Base-by-base conservation (phyloP, 2,329 filamentous ascomycete species). In the Aspergillus intermedius region DNA sequence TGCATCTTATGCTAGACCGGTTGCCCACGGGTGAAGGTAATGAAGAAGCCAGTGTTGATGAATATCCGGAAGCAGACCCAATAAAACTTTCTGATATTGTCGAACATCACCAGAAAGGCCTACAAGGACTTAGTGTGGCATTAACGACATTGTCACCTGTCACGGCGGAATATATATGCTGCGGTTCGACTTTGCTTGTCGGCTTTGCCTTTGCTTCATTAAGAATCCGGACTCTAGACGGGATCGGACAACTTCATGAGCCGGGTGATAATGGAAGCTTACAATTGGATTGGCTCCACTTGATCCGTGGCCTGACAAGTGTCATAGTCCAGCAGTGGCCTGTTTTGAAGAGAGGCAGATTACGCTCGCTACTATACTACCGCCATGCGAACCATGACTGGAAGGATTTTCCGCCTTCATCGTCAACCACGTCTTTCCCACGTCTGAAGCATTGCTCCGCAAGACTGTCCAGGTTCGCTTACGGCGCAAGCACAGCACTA, bases 181-280 rank as follows among this genome's bases (percentile, higher is more conserved):
- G 48, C 4, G 59, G 56, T 1, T 54, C 59, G 2, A 40, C 60
- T 28, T 28, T 59, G 21, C 32, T 58, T 6, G 52, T 55, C 3
- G 56, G 17, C 2, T 56, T 60, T 42, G 52, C 55, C 25, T 60
- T 58, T 37, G 57, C 49, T 12, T 62, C 59, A 5, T 39, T 57
- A 2, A 43, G 45, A 3, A 28, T 54, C 6, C 42, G 45, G 8
- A 40, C 49, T 23, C 28, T 41, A 35, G 13, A 35, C 13, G 32
- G 13, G 1, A 35, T 19, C 52, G 12, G 42, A 42, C 25, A 9
- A 45, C 8, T 28, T 15, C 25, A 10, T 10, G 25, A 40, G 8
- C 6, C 8, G 5, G 2, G 5, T 2, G 22, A 28, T 21, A 19
- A 39, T 8, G 43, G 28, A 6, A 39, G 13, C 13, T 53, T 49